Percentiles rank a stretch among this genome's conserved stretches.
Conservation (phyloP, 148 eudicot genomes). For the Bassia scoparia region DNA sequence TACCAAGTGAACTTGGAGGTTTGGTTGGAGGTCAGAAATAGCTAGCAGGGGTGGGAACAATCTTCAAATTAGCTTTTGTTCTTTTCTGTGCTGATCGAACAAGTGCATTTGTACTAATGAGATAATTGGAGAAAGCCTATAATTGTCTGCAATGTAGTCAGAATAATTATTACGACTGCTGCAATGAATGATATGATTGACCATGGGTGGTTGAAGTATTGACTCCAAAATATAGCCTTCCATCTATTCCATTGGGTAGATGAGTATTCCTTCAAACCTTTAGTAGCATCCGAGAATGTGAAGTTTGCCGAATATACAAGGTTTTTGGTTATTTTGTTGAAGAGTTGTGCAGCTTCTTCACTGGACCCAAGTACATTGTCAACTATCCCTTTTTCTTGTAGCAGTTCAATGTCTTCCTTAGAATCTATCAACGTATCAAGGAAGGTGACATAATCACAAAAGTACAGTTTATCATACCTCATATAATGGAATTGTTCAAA, state of each 20-base stretch:
- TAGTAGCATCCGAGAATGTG: neutral
- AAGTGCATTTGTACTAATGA: no score
- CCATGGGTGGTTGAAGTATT: slow-evolving; percentile 28
- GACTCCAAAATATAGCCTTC: neutral
- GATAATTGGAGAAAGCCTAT: neutral
- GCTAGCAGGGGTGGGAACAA: no score
- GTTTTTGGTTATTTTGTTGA: neutral
- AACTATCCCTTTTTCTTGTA: neutral
- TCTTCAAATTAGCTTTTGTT: no score
- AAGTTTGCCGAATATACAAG: neutral
- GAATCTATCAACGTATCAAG: neutral
- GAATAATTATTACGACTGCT: slow-evolving; percentile 14
- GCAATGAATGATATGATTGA: slow-evolving; percentile 20
- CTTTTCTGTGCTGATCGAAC: no score
- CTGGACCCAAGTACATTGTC: neutral
- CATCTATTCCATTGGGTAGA: no score
- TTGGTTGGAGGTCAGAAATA: no score
- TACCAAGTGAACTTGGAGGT: no score
- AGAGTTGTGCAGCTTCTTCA: neutral
- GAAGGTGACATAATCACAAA: no score
- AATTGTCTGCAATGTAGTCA: slow-evolving; percentile 12
- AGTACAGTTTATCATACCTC: neutral
- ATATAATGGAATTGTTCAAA: no score
- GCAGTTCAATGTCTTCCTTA: neutral
- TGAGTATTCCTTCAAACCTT: neutral